phyloP scores from a whole-genome alignment of 2,329 filamentous ascomycete genomes.

The Amauroascus verrucosus region DNA sequence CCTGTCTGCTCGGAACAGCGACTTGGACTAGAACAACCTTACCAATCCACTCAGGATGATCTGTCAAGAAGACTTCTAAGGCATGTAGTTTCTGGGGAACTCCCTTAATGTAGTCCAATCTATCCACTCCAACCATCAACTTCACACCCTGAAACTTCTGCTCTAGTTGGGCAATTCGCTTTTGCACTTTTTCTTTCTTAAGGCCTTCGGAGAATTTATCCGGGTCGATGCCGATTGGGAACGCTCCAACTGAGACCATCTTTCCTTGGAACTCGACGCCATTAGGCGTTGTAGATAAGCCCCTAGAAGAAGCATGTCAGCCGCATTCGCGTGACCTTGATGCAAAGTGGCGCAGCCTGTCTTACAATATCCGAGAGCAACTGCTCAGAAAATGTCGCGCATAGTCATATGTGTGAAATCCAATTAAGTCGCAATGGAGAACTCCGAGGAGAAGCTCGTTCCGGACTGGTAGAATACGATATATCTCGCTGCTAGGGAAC shows the following conservation, averaged over 20 bases:
- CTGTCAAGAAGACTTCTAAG: constrained; percentile 89
- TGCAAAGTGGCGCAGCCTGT: constrained; percentile 12
- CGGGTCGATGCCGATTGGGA: constrained; percentile 94
- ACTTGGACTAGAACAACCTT: constrained; percentile 95
- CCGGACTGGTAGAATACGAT: constrained; percentile 85
- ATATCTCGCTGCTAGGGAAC: constrained; percentile 94
- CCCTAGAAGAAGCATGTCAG: constrained; percentile 22
- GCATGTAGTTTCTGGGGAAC: constrained; percentile 96
- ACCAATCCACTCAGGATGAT: constrained; percentile 96
- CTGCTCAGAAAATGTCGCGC: constrained; percentile 95
- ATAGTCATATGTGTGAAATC: constrained; percentile 98
- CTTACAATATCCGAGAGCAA: constrained; percentile 82
- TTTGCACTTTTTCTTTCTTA: constrained; percentile 72
- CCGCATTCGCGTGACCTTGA: constrained; percentile 13
- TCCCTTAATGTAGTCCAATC: constrained; percentile 97
- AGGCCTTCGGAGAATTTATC: constrained; percentile 90
- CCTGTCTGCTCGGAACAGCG: constrained; percentile 84
- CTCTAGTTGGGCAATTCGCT: constrained; percentile 72
- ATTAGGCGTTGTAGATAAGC: constrained; percentile 66
- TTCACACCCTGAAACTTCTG: constrained; percentile 94
- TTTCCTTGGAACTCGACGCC: constrained; percentile 84
- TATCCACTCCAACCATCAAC: constrained; percentile 91
- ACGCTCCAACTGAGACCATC: constrained; percentile 84
- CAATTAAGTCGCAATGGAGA: constrained; percentile 86
- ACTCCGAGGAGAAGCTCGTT: constrained; percentile 80